A percentile compares a stretch with the other conserved stretches of the same genome.
phyloP scores from a whole-genome alignment of 1,139 yeast genomes.

The Candida tunisiensis region DNA sequence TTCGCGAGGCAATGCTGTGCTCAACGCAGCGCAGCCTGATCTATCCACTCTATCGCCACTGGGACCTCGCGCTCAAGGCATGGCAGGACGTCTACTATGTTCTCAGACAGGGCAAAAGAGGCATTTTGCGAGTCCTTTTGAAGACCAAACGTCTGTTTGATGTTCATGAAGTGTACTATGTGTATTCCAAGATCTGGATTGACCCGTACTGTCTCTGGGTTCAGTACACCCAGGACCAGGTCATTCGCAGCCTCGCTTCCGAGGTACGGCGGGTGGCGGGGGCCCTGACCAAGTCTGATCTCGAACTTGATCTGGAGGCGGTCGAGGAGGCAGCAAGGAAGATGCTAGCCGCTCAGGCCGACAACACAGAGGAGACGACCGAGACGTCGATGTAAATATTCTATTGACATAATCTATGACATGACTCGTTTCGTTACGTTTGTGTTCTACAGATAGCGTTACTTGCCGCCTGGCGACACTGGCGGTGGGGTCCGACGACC shows the following conservation, averaged over 20 bases:
- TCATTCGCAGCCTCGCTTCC: conserved; percentile 45
- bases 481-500: no score
- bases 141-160: conserved; percentile 60
- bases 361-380: no score
- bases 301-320: conserved; percentile 14
- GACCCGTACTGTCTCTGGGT: conserved; percentile 77
- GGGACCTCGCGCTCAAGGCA: conserved; percentile 35
- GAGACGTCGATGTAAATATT: no score
- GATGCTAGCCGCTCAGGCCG: no score
- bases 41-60: conserved; percentile 69
- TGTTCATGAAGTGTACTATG: conserved; percentile 72
- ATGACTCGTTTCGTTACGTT: no score
- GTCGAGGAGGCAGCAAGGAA: conserved; percentile 14
- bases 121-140: conserved; percentile 41
- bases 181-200: conserved; percentile 63
- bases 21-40: conserved; percentile 58
- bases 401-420: no score
- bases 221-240: conserved; percentile 34
- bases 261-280: conserved; percentile 26
- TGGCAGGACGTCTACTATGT: conserved; percentile 60
- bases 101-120: conserved; percentile 52
- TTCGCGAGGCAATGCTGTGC: conserved; percentile 26
- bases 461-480: no score
- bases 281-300: conserved; percentile 9
- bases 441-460: no score